Evolutionary conservation across 2,329 filamentous ascomycete species (phyloP), one percentile per base, ranked within the genome.

Genomic region (Colletotrichum somersetense): DNA sequence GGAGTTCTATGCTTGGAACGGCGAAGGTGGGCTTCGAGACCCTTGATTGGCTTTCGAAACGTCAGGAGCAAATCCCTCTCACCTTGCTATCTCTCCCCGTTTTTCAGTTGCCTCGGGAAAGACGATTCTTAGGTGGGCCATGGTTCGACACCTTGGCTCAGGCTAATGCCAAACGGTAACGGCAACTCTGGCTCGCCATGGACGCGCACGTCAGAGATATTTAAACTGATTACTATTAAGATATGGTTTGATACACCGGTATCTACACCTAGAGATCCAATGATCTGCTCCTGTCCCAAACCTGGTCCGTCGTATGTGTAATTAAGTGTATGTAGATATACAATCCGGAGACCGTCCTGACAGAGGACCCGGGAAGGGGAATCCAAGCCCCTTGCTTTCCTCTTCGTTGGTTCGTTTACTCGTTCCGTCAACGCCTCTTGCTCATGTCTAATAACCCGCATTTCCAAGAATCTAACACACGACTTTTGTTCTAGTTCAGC

Each of bases 401-500:
- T 73, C 48, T 57, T 67, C 16, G n/a, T 58, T 8, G 58, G 52
- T 56, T 68, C 63, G 58, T 67, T 67, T 61, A 50, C 44, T 74
- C 68, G 44, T 72, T 44, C 23, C 23, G 52, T 38, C 48, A 73
- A 71, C 63, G 56, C 56, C 62, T 35, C 30, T 56, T 63, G 38
- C 52, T 59, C 71, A 48, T 66, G 52, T 73, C 63, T 68, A 58
- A 61, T 56, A 63, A 68, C 53, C 59, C 33, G 52, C 35, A 48
- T 38, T 58, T 26, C 58, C 53, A 57, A 52, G 44, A n/a, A 50
- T 48, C 30, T 16, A 23, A 48, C 48, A 26, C 26, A 38, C 33
- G 7, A 10, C 44, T n/a, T 46, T 6, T 46, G 1, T 57, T 71
- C 48, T 66, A 79, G 48, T 75, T 66, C 67, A 91, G 76, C 84